Conservation (phyloP, 192 early-diverging fungal genomes). For the Coemansia sp. region DNA sequence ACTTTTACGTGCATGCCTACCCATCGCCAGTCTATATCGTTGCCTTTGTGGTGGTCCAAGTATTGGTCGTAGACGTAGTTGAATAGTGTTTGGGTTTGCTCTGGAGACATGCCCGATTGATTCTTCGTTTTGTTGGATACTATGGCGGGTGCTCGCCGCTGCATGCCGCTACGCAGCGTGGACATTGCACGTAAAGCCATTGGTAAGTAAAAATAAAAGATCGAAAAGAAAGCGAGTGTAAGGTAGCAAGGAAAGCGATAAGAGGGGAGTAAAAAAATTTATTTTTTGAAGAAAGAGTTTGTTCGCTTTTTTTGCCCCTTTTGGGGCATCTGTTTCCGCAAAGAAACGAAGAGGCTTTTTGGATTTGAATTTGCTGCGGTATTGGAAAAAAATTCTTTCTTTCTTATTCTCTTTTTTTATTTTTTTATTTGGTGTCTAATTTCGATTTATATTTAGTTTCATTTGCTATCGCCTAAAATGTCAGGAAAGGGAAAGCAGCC, state of each 20-base stretch:
- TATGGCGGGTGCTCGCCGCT: neutral
- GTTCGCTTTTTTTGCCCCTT: neutral
- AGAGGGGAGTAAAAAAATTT: neutral
- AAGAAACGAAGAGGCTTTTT: neutral
- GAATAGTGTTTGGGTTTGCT: constrained; percentile 11
- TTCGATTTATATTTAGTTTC: neutral
- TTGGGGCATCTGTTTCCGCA: neutral
- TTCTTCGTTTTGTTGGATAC: neutral
- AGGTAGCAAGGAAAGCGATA: neutral
- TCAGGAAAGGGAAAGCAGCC: constrained; percentile 61
- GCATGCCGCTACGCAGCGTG: constrained; percentile 4
- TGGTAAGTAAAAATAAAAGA: neutral
- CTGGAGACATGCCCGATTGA: neutral
- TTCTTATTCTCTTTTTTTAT: constrained; percentile 10
- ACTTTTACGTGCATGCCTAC: constrained; percentile 9
- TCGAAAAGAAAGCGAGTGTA: neutral
- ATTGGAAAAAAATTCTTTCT: neutral
- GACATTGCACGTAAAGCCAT: constrained; percentile 13
- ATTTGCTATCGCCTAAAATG: constrained; percentile 23
- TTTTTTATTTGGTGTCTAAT: constrained; percentile 8
- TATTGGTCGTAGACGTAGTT: constrained; percentile 7
- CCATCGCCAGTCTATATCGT: constrained; percentile 15
- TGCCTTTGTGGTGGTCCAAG: constrained; percentile 9
- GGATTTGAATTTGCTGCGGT: constrained; percentile 1
- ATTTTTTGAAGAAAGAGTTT: neutral